Evolutionary conservation across 805 yeast genomes (phyloP), one percentile per base, ranked within the genome.

Genomic region (Suhomyces prunicola): DNA sequence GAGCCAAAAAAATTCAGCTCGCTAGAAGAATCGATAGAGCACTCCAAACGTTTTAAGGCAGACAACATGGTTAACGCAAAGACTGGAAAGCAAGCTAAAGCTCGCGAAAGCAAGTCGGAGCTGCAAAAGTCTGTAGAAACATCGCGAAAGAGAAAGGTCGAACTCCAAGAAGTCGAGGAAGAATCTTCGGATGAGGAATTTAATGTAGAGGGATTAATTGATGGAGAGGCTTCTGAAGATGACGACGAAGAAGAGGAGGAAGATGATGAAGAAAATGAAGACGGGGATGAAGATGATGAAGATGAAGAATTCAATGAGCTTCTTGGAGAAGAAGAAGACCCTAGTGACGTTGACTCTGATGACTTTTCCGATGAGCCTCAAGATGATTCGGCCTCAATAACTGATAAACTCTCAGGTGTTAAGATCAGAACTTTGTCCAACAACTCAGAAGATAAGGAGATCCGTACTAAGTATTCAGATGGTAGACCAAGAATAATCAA

Each of bases 401-500:
- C 81, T 5, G 88, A 84, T 55, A 78, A 72, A 60, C 66, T 85
- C 39, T 76, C 85, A 19, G 83, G 82, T 23, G 73, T 83, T 13
- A 76, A 77, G 59, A 76, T 86, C 31, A 77, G 81, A 54, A 72
- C 84, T 2, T 63, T 82, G 46, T 76, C 82, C 5, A 75, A 76
- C 19, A 53, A 42, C 29, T 19, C 17, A 26, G 13, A 46, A 23
- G 68, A 64, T 6, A 72, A 70, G 23, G 66, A 74, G 23, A 54
- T 69, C 15, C 67, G 60, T 41, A 75, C 87, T 23, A 78, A 77
- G 59, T 87, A 73, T 64, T 79, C 91, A 0, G 97, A 93, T 69
- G 97, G 98, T 7, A 74, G 80, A 36, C 83, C 84, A n/a, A 78
- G 98, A 65, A 69, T 85, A 5, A 76, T 92, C 52, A 84, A 81